Conservation (phyloP, 768 basidiomycete genomes). For the Rhodotorula babjevae region DNA sequence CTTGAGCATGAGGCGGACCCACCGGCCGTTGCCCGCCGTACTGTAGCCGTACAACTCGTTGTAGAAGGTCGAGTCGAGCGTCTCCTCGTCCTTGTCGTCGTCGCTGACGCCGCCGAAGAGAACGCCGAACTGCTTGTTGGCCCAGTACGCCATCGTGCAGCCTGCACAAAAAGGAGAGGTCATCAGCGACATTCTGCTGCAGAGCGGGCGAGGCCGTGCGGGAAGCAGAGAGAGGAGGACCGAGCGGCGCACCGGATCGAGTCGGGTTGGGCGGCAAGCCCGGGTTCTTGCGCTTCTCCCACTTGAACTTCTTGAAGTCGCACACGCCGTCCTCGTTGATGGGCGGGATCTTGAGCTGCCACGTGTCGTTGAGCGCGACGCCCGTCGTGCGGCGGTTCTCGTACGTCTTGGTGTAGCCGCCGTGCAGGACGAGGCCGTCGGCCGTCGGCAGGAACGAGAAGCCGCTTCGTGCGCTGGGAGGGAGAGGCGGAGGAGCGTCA, state of each 20-base stretch:
- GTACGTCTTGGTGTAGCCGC: constrained; percentile 89
- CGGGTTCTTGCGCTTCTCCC: constrained; percentile 77
- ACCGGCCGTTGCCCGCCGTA: constrained; percentile 65
- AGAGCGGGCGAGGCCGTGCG: no score
- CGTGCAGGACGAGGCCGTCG: constrained; percentile 66
- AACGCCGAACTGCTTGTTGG: constrained; percentile 60
- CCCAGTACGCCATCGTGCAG: constrained; percentile 82
- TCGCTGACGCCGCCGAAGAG: constrained; percentile 86
- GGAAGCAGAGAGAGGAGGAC: no score
- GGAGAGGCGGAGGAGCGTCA: background rate
- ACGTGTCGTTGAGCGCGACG: constrained; percentile 83
- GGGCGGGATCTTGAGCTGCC: constrained; percentile 61
- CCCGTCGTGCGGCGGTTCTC: constrained; percentile 82
- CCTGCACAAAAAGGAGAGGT: no score
- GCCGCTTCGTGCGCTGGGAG: constrained; percentile 51
- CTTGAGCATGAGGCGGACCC: constrained; percentile 70
- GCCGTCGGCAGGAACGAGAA: constrained; percentile 75
- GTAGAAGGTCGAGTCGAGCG: constrained; percentile 75
- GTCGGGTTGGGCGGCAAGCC: constrained; percentile 62
- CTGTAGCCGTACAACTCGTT: constrained; percentile 86
- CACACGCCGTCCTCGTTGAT: constrained; percentile 43
- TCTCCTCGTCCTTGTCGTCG: constrained; percentile 78
- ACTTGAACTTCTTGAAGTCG: constrained; percentile 60
- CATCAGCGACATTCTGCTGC: no score
- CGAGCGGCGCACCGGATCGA: background rate